These are phyloP conservation scores for Malbranchea zuffiana DNA, from an alignment of 2,329 filamentous ascomycete genomes.

Conservation along the genomic window DNA sequence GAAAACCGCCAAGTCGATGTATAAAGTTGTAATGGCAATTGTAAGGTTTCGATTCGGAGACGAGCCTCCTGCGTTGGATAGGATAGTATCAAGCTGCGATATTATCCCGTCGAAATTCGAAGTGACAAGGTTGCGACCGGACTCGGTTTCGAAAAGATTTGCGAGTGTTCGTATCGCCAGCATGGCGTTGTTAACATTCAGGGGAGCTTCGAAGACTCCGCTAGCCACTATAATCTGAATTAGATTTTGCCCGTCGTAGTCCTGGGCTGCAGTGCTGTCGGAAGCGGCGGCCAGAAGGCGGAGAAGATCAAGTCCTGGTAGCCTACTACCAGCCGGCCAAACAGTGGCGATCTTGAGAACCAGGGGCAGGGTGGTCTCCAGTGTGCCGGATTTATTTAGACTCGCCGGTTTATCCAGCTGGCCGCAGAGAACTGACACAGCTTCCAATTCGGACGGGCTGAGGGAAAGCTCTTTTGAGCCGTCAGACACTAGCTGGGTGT, in stretches of 20 bases:
- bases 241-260: slow-evolving; percentile 46
- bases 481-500: slow-evolving; percentile 53
- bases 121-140: slow-evolving; percentile 57
- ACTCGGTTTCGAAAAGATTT: slow-evolving; percentile 68
- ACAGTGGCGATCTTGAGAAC: slow-evolving; percentile 60
- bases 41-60: slow-evolving; percentile 64
- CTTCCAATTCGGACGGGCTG: slow-evolving; percentile 58
- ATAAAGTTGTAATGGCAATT: slow-evolving; percentile 69
- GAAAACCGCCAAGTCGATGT: slow-evolving; percentile 75
- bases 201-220: slow-evolving; percentile 48
- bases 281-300: slow-evolving; percentile 65
- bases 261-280: slow-evolving; percentile 53
- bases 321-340: slow-evolving; percentile 71
- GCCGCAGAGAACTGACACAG: slow-evolving; percentile 50
- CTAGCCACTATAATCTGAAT: slow-evolving; percentile 48
- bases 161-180: slow-evolving; percentile 70
- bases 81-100: slow-evolving; percentile 49
- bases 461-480: slow-evolving; percentile 64
- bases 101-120: slow-evolving; percentile 51
- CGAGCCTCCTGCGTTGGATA: slow-evolving; percentile 39
- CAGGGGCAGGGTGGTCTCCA: slow-evolving; percentile 48
- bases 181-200: slow-evolving; percentile 73
- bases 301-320: slow-evolving; percentile 77
- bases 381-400: slow-evolving; percentile 36
- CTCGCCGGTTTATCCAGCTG: slow-evolving; percentile 45